A percentile compares a stretch with the other conserved stretches of the same genome.
Evolutionary conservation across 2,329 filamentous ascomycete genomes (phyloP).

Genomic region (Colletotrichum lindemuthianum): DNA sequence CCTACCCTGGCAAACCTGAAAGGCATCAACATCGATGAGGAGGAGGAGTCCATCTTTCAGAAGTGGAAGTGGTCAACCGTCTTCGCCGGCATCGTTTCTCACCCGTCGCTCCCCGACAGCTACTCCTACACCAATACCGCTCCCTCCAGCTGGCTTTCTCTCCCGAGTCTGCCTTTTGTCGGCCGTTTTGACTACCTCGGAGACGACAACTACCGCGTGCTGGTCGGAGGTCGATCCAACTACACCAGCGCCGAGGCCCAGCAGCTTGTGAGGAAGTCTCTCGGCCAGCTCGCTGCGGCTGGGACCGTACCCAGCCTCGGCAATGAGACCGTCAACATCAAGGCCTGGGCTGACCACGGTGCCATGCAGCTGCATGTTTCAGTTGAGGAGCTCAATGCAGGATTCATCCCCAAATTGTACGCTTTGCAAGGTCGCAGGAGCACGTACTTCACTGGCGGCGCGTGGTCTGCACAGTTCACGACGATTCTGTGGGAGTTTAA

Average conservation of each 20-base stretch:
- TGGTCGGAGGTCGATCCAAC: constrained; percentile 40
- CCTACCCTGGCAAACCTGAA: constrained; percentile 45
- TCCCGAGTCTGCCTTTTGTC: constrained; percentile 42
- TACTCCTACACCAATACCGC: constrained; percentile 42
- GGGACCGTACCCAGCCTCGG: constrained; percentile 38
- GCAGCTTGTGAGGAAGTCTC: constrained; percentile 37
- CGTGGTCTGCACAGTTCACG: constrained; percentile 45
- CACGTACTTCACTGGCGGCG: constrained; percentile 53
- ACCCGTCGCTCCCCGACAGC: constrained; percentile 44
- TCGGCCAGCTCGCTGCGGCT: constrained; percentile 38
- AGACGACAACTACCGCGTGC: constrained; percentile 41
- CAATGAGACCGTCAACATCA: constrained; percentile 37
- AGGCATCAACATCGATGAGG: constrained; percentile 45
- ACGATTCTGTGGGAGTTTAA: constrained; percentile 47
- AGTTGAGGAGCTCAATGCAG: constrained; percentile 42
- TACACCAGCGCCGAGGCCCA: constrained; percentile 39
- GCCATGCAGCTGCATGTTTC: constrained; percentile 46
- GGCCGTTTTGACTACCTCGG: constrained; percentile 43
- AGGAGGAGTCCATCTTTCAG: constrained; percentile 44
- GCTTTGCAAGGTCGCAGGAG: constrained; percentile 49
- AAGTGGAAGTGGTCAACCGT: constrained; percentile 46
- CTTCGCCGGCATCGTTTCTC: constrained; percentile 45
- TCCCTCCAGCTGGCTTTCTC: constrained; percentile 41
- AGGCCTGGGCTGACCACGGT: constrained; percentile 44
- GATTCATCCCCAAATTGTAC: constrained; percentile 49